Evolutionary conservation across 2,329 filamentous ascomycete species (phyloP).

Genomic region (Clarireedia homoeocarpa): DNA sequence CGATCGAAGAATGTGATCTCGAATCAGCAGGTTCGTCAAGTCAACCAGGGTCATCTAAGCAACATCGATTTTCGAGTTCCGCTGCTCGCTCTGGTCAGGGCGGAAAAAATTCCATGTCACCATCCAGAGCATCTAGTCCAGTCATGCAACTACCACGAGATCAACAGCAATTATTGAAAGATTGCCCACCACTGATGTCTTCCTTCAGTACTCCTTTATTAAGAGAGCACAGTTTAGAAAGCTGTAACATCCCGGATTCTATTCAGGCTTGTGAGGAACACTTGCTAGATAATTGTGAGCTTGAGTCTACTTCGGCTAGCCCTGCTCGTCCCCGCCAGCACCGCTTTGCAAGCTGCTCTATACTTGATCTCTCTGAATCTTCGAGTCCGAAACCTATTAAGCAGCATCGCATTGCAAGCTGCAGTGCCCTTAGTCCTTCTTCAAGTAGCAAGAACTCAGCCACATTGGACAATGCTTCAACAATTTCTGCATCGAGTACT

Average conservation of each 20-base stretch:
- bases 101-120: not conserved
- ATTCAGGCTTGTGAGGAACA: not conserved
- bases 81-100: not conserved
- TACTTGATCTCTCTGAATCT: not conserved
- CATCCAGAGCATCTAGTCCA: too few relatives aligned
- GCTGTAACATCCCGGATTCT: slow-evolving; percentile 2
- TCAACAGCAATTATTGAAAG: too few relatives aligned
- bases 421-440: not conserved
- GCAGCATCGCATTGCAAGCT: not conserved
- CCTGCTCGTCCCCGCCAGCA: not conserved
- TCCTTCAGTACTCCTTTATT: not conserved
- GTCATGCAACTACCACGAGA: too few relatives aligned
- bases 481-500: not conserved
- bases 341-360: not conserved
- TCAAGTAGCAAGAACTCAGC: not conserved
- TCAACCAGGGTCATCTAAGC: not conserved
- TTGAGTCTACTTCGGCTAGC: not conserved
- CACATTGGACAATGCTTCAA: too few relatives aligned
- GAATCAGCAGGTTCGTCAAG: not conserved
- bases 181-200: too few relatives aligned
- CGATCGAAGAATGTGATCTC: not conserved
- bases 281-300: not conserved
- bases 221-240: slow-evolving; percentile 4
- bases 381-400: not conserved
- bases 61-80: slow-evolving; percentile 5